phyloP scores from a whole-genome alignment of 495 filamentous ascomycete species.

The Aspergillus incahuasiensis region DNA sequence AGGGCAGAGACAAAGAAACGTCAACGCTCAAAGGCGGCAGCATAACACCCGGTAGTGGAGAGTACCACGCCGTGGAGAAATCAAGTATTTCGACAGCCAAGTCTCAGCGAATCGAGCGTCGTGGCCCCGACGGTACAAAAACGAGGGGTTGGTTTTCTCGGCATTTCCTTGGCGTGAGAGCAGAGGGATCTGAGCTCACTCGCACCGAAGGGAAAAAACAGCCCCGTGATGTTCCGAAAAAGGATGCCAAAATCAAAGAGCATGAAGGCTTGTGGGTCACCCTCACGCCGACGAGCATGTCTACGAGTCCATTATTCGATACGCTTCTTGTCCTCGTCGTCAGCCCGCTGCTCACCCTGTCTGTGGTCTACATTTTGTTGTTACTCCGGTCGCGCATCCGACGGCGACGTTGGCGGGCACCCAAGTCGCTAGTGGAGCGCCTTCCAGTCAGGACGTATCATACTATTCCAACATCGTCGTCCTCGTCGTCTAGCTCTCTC shows the following conservation, averaged over 20 bases:
- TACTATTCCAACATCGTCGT: constrained; percentile 62
- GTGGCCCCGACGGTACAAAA: neutral
- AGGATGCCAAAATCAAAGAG: constrained; percentile 32
- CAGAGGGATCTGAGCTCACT: constrained; percentile 8
- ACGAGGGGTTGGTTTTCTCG: constrained; percentile 31
- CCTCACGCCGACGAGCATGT: constrained; percentile 83
- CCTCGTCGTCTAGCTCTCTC: constrained; percentile 47
- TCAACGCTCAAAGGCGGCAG: constrained; percentile 57
- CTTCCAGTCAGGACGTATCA: constrained; percentile 95
- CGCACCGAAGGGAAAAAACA: constrained; percentile 5
- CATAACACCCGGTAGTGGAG: constrained; percentile 73
- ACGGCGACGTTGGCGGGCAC: constrained; percentile 87
- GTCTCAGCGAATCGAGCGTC: constrained; percentile 1
- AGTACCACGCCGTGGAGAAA: constrained; percentile 52
- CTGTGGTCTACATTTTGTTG: constrained; percentile 86
- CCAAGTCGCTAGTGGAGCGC: constrained; percentile 90
- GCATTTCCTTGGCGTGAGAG: constrained; percentile 32
- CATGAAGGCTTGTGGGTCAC: constrained; percentile 94
- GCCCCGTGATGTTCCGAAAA: constrained; percentile 11
- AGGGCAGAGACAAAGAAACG: constrained; percentile 24
- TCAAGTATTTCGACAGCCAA: constrained; percentile 20
- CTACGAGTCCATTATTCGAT: constrained; percentile 92
- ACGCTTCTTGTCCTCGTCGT: constrained; percentile 90
- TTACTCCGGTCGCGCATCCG: constrained; percentile 85
- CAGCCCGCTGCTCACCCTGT: constrained; percentile 85